Conservation (phyloP, 768 basidiomycete genomes). For the Termitomyces bulborhizus region DNA sequence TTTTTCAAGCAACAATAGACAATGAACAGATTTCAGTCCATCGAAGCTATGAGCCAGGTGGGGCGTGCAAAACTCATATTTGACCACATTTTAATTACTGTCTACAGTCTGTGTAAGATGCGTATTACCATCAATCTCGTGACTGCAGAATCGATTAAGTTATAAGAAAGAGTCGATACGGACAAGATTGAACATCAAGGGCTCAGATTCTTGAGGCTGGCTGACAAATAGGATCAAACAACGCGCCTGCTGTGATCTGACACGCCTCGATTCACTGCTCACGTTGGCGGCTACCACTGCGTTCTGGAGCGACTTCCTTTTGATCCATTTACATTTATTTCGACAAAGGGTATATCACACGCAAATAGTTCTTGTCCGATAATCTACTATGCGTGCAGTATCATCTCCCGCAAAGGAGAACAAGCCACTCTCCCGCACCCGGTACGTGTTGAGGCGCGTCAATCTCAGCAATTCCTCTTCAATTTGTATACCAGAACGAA, state of each 20-base stretch:
- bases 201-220: no score
- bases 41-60: no score
- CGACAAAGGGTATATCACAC: not conserved
- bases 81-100: no score
- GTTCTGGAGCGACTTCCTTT: not conserved
- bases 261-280: not conserved
- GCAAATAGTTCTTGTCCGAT: not conserved
- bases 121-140: no score
- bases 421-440: slow-evolving; percentile 22
- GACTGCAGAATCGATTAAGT: no score
- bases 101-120: no score
- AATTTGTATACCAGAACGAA: slow-evolving; percentile 16
- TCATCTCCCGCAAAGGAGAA: slow-evolving; percentile 22
- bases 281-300: not conserved
- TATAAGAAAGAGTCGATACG: no score
- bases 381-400: slow-evolving; percentile 9
- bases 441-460: slow-evolving; percentile 24
- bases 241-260: slow-evolving; percentile 8
- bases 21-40: no score
- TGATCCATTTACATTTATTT: not conserved
- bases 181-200: no score
- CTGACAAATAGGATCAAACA: slow-evolving; percentile 11
- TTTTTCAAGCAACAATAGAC: no score
- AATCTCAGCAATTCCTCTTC: slow-evolving; percentile 5
- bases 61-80: no score